Conservation (phyloP, 305 asterid genomes). For the Rubia peregrina region DNA sequence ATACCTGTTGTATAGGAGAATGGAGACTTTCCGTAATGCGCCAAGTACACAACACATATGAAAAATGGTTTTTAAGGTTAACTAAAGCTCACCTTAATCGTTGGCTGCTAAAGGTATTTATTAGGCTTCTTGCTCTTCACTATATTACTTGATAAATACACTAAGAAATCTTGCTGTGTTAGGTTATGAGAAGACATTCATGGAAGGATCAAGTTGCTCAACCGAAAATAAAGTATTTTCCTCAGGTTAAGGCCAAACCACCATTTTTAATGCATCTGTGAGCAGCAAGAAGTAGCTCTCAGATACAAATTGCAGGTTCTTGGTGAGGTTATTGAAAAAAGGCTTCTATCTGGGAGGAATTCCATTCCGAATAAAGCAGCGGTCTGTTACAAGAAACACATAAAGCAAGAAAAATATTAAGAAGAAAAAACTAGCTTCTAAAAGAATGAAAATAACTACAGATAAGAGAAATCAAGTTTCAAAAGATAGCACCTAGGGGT, state of each 20-base stretch:
- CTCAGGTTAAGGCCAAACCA: conserved; percentile 92
- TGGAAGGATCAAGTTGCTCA: conserved; percentile 89
- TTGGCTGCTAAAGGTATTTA: conserved; percentile 72
- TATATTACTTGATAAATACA: neutral
- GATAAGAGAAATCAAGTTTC: conserved; percentile 47
- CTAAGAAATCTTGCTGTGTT: conserved; percentile 7
- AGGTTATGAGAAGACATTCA: conserved; percentile 96
- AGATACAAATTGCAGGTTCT: conserved; percentile 67
- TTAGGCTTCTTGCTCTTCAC: neutral
- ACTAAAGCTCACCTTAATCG: conserved; percentile 88
- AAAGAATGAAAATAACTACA: conserved; percentile 36
- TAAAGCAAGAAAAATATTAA: conserved; percentile 22
- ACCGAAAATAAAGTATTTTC: conserved; percentile 86
- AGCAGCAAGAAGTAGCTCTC: conserved; percentile 59
- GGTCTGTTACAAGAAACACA: conserved; percentile 31
- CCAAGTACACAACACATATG: conserved; percentile 65
- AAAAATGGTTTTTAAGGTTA: conserved; percentile 78
- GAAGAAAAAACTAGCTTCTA: conserved; percentile 32
- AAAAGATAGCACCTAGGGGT: conserved; percentile 20
- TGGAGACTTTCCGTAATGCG: conserved; percentile 66
- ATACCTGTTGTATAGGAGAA: conserved; percentile 78
- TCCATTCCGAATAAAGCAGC: conserved; percentile 79
- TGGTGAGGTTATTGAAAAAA: conserved; percentile 70
- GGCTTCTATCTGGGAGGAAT: conserved; percentile 90
- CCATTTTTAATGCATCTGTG: conserved; percentile 86